Evolutionary conservation across 2,329 filamentous ascomycete genomes (phyloP).

Genomic region (Colletotrichum simmondsii): DNA sequence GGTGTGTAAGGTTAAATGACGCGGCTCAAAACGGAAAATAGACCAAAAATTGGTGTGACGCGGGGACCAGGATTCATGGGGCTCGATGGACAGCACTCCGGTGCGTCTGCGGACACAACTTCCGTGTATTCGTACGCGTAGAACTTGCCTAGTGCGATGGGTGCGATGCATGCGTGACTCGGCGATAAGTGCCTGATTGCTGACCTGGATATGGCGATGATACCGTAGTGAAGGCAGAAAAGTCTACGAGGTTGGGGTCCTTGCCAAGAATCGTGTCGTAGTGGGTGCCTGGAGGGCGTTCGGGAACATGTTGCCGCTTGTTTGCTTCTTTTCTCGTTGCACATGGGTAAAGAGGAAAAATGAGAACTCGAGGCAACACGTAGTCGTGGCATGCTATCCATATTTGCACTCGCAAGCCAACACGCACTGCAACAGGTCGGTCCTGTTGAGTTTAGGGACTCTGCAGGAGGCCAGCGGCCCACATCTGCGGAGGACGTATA

Average conservation of each 20-base stretch:
- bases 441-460: not conserved
- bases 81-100: not conserved
- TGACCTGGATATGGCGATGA: not conserved
- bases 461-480: conserved; percentile 27
- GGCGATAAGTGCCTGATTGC: conserved; percentile 17
- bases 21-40: conserved; percentile 22
- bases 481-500: conserved; percentile 7
- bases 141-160: not conserved
- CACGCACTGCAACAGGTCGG: not conserved
- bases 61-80: not conserved
- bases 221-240: conserved; percentile 8
- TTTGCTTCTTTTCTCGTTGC: not conserved
- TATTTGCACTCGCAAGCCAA: conserved; percentile 19
- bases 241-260: not conserved
- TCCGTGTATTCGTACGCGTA: not conserved
- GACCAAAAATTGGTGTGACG: conserved; percentile 6
- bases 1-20: conserved; percentile 16
- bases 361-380: not conserved
- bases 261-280: not conserved
- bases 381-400: not conserved
- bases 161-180: not conserved
- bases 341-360: not conserved
- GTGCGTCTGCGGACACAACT: not conserved
- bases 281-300: not conserved
- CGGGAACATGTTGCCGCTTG: not conserved